Evolutionary conservation across 495 filamentous ascomycete species (phyloP), one percentile per base, ranked within the genome.

Genomic region (Podospora pseudocomata): DNA sequence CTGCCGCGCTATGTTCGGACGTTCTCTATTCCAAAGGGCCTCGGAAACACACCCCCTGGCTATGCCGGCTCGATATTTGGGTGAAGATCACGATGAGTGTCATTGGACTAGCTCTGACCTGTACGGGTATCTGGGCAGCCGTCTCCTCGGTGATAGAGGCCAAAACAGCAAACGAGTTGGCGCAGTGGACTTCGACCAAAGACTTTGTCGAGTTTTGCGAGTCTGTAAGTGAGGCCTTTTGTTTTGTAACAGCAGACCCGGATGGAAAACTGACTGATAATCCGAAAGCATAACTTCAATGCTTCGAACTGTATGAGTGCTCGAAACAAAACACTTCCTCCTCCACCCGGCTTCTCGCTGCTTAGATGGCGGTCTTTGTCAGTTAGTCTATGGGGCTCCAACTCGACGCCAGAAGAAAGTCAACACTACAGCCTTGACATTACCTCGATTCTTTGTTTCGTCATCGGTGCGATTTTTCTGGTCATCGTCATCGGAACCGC

Each of bases 191-290:
- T 26, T 69, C 63, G 18, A 56, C 49, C 20, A 69, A 69, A 26
- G 63, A 66, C 11, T 69, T 69, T 49, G 3, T 69, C 1, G 68
- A 63, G 26, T 66, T 62, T 20, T 69, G 63, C 32, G 63, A 69
- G n/a, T 57, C 68, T 62, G 68, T 70, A 70, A 6, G 68, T 67
- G 1, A 11, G 13, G 9, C 9, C 39, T 11, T 49, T 49, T 23
- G 23, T 23, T 49, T 49, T 32, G 7, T 32, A 7, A 7, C 30
- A 32, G 30, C 30, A 32, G 30, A 39, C 34, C 13, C 13, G 15
- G 39, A 49, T 34, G 30, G 13, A 63, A 16, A 49, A 32, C 1
- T 19, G 7, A 49, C 27, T 19, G 9, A 63, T 6, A 63, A 34
- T 49, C 61, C 15, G 0, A 49, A 11, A 70, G 68, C 64, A 63